A percentile compares a stretch with the other conserved stretches of the same genome.
These are phyloP conservation scores for Ramaria sp. DNA, from an alignment of 768 basidiomycete genomes.

Conservation along the genomic window DNA sequence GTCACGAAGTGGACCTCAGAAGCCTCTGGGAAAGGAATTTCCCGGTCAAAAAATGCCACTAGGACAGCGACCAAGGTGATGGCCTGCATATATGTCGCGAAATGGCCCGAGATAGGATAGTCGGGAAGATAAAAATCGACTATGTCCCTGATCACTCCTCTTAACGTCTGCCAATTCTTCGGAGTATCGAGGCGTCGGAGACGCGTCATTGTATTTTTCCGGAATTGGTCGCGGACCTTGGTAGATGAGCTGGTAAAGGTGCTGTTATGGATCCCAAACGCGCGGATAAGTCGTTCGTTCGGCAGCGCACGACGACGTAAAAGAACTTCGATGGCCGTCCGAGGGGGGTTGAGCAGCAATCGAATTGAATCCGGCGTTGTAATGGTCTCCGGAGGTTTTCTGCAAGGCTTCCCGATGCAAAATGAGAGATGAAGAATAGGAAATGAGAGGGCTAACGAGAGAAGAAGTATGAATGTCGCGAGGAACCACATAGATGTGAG, in stretches of 20 bases:
- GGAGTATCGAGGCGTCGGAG: not conserved
- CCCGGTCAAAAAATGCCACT: conserved; percentile 22
- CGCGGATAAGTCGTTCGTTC: not conserved
- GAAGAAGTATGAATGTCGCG: not conserved
- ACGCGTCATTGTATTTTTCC: not conserved
- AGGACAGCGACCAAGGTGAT: conserved; percentile 33
- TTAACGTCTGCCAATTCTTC: not conserved
- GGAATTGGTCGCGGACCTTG: not conserved
- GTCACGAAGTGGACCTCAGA: conserved; percentile 29
- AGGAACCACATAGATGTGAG: too few species aligned
- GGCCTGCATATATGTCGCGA: conserved; percentile 13
- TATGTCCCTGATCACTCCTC: not conserved
- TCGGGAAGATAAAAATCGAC: not conserved
- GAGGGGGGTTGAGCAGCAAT: not conserved
- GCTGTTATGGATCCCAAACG: not conserved
- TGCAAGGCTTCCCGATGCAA: not conserved
- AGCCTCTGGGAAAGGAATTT: conserved; percentile 20
- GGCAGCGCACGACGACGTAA: not conserved
- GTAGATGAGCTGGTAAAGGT: conserved; percentile 1
- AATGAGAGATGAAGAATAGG: not conserved
- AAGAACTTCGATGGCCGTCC: not conserved
- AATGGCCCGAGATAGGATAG: not conserved
- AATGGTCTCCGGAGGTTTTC: not conserved
- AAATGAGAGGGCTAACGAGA: not conserved
- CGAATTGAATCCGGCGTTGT: not conserved